A percentile compares a stretch with the other conserved stretches of the same genome.
Evolutionary conservation across 2,329 filamentous ascomycete genomes (phyloP).

Genomic region (Penicillium sp.): DNA sequence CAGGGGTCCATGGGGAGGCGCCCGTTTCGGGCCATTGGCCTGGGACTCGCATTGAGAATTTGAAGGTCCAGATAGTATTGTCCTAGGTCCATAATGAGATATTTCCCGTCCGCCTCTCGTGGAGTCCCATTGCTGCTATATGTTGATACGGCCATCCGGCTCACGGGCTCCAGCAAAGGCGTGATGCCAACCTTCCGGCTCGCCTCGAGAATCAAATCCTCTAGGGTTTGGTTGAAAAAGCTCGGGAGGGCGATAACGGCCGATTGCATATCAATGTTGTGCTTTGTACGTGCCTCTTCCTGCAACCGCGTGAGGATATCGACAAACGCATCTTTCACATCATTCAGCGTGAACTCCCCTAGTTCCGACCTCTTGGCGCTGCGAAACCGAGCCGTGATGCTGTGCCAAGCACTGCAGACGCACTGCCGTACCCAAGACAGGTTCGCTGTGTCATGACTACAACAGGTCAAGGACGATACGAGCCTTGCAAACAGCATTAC

Average conservation of each 20-base stretch:
- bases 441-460: constrained; percentile 12
- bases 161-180: constrained; percentile 8
- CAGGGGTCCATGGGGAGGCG: constrained; percentile 14
- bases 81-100: constrained; percentile 14
- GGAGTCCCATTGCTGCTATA: constrained; percentile 14
- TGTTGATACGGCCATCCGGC: constrained; percentile 12
- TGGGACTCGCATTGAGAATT: constrained; percentile 7
- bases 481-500: constrained; percentile 10
- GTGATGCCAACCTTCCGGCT: constrained; percentile 12
- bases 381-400: constrained; percentile 12
- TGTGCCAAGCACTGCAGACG: constrained; percentile 13
- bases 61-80: constrained; percentile 10
- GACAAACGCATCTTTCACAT: constrained; percentile 13
- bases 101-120: constrained; percentile 11
- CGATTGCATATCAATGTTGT: constrained; percentile 13
- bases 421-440: constrained; percentile 13
- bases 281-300: constrained; percentile 13
- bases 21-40: constrained; percentile 9
- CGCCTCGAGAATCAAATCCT: constrained; percentile 11
- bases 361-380: constrained; percentile 7
- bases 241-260: constrained; percentile 11
- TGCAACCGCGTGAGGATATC: constrained; percentile 14
- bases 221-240: constrained; percentile 14
- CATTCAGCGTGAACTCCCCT: constrained; percentile 10
- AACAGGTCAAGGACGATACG: constrained; percentile 13